Conservation (phyloP, 2,329 filamentous ascomycete species). For the Apiospora hydei region DNA sequence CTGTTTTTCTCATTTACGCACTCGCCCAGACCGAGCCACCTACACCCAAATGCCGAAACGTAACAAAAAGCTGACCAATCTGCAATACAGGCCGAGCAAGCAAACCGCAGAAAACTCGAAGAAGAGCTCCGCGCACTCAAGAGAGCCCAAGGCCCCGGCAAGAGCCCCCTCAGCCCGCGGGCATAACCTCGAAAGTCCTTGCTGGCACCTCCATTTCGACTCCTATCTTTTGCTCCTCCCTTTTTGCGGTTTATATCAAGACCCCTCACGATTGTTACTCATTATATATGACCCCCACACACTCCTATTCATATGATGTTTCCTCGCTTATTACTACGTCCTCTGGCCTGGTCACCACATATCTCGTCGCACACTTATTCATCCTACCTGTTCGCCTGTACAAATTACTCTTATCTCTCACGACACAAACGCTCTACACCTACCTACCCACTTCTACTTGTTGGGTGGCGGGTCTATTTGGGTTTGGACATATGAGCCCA, state of each 20-base stretch:
- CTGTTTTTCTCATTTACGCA: background rate
- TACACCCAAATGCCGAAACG: background rate
- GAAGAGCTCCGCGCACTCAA: constrained; percentile 43
- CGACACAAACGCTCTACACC: background rate
- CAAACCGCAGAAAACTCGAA: constrained; percentile 41
- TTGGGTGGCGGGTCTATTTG: background rate
- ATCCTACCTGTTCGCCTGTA: constrained; percentile 7
- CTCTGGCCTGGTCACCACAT: background rate
- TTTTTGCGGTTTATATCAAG: constrained; percentile 7
- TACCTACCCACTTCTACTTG: background rate
- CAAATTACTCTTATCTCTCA: background rate
- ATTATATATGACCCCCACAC: background rate
- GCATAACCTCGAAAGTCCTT: background rate
- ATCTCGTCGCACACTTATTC: background rate
- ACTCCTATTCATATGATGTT: background rate
- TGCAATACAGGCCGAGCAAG: constrained; percentile 40
- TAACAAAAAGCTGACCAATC: constrained; percentile 30
- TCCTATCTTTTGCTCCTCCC: background rate
- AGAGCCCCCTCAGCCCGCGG: constrained; percentile 28
- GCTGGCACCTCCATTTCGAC: background rate
- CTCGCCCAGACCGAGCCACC: background rate
- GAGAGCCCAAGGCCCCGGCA: constrained; percentile 39
- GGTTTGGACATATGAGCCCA: background rate
- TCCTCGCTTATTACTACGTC: background rate
- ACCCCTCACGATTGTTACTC: constrained; percentile 21